A percentile compares a stretch with the other conserved stretches of the same genome.
These are phyloP conservation scores for Knufia petricola DNA, from an alignment of 2,329 filamentous ascomycete species.

Conservation along the genomic window DNA sequence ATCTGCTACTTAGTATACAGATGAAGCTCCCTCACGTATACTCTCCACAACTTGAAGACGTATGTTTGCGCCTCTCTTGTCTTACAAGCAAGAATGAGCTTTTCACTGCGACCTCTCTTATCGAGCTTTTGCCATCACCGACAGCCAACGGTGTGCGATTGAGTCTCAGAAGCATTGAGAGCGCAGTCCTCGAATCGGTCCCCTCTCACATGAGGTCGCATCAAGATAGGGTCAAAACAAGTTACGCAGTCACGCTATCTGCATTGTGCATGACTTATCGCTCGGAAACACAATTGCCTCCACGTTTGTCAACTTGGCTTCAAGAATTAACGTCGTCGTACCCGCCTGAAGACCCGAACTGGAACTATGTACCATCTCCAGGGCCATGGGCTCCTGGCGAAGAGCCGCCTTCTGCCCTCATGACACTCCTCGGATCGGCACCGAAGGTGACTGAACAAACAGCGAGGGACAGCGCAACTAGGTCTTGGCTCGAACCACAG, in stretches of 20 bases:
- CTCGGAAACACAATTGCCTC: constrained; percentile 22
- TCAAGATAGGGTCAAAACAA: constrained; percentile 12
- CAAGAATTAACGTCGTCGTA: constrained; percentile 19
- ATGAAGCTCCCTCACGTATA: constrained; percentile 8
- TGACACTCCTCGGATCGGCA: constrained; percentile 15
- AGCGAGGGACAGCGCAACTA: neutral
- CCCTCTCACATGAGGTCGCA: constrained; percentile 1
- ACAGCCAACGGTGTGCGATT: constrained; percentile 10
- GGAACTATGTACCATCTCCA: constrained; percentile 21
- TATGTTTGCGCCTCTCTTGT: constrained; percentile 11
- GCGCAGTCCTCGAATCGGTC: neutral
- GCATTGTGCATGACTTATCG: constrained; percentile 17
- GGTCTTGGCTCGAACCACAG: constrained; percentile 16
- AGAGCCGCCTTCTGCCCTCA: constrained; percentile 18
- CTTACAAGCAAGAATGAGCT: constrained; percentile 18
- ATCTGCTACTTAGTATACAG: constrained; percentile 11
- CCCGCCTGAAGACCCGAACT: constrained; percentile 26
- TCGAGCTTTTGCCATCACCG: constrained; percentile 16
- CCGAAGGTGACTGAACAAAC: constrained; percentile 10
- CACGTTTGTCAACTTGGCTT: constrained; percentile 30
- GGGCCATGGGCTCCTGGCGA: constrained; percentile 19
- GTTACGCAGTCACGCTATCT: constrained; percentile 18
- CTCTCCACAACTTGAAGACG: constrained; percentile 10
- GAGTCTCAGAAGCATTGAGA: constrained; percentile 11
- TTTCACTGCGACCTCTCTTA: constrained; percentile 11